Evolutionary conservation across 2,329 filamentous ascomycete genomes (phyloP).

Genomic region (Mollisiaceae sp.): DNA sequence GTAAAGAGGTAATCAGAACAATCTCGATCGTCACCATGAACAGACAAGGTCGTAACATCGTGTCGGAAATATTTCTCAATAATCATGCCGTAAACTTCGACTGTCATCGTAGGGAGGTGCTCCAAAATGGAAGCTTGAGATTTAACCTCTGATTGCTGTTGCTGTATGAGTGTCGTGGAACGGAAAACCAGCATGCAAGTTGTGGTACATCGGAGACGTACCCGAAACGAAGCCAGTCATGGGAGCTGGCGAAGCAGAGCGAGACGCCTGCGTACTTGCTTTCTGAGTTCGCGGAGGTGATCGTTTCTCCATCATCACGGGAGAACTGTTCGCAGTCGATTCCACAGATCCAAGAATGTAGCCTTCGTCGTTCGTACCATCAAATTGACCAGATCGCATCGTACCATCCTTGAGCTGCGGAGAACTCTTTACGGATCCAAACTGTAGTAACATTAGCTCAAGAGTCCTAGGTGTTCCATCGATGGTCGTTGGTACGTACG

Average conservation of each 20-base stretch:
- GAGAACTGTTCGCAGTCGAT: constrained; percentile 44
- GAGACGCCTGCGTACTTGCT: constrained; percentile 43
- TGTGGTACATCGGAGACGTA: constrained; percentile 48
- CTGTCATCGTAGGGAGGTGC: not conserved
- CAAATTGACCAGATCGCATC: constrained; percentile 49
- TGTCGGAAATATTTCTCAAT: constrained; percentile 19
- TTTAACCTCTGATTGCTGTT: constrained; percentile 45
- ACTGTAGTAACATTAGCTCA: constrained; percentile 56
- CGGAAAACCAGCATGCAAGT: constrained; percentile 40
- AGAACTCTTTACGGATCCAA: constrained; percentile 64
- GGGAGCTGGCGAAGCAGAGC: constrained; percentile 52
- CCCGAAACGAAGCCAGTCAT: constrained; percentile 53
- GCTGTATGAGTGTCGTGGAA: constrained; percentile 44
- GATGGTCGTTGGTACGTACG: constrained; percentile 72
- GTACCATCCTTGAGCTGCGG: constrained; percentile 57
- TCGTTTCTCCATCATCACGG: constrained; percentile 36
- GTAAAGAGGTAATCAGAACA: constrained; percentile 38
- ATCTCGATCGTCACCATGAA: constrained; percentile 18
- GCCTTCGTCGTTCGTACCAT: constrained; percentile 49
- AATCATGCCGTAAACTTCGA: not conserved
- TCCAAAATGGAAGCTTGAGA: constrained; percentile 11
- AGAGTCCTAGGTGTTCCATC: constrained; percentile 34
- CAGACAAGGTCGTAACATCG: constrained; percentile 19
- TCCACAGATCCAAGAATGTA: constrained; percentile 40
- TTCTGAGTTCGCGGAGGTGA: constrained; percentile 36